Evolutionary conservation across 768 basidiomycete species (phyloP).

Genomic region (Gautieria morchelliformis): DNA sequence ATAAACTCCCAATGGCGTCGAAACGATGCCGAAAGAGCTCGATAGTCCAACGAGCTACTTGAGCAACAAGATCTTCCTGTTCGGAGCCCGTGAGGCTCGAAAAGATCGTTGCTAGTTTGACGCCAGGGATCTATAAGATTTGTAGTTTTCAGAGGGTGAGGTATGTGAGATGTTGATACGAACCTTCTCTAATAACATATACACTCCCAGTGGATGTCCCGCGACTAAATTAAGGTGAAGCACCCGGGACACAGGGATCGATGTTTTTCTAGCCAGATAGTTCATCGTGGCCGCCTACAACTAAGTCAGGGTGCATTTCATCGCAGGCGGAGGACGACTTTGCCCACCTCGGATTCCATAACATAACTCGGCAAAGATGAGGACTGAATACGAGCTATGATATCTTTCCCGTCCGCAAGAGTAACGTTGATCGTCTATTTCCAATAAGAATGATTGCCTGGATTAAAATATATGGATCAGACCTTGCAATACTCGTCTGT

Average conservation of each 20-base stretch:
- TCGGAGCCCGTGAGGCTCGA: constrained; percentile 14
- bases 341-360: constrained; percentile 10
- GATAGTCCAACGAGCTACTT: constrained; percentile 22
- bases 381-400: constrained; percentile 13
- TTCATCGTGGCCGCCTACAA: constrained; percentile 21
- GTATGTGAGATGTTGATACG: not conserved
- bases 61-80: constrained; percentile 19
- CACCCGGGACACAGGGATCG: constrained; percentile 20
- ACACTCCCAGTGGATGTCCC: constrained; percentile 13
- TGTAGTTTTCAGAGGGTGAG: not conserved
- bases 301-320: constrained; percentile 11
- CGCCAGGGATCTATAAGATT: constrained; percentile 18
- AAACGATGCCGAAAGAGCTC: constrained; percentile 20
- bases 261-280: constrained; percentile 19
- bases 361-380: constrained; percentile 7
- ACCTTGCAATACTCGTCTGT: constrained; percentile 6
- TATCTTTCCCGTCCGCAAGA: constrained; percentile 13
- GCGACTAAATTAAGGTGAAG: constrained; percentile 10
- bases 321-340: constrained; percentile 6
- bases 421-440: constrained; percentile 16
- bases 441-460: not conserved
- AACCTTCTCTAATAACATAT: constrained; percentile 21
- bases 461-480: not conserved
- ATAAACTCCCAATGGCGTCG: constrained; percentile 21
- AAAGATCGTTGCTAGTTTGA: constrained; percentile 19